Percentiles rank a stretch among this genome's conserved stretches.
phyloP scores from a whole-genome alignment of 768 basidiomycete genomes.

The Suillus tomentosus region DNA sequence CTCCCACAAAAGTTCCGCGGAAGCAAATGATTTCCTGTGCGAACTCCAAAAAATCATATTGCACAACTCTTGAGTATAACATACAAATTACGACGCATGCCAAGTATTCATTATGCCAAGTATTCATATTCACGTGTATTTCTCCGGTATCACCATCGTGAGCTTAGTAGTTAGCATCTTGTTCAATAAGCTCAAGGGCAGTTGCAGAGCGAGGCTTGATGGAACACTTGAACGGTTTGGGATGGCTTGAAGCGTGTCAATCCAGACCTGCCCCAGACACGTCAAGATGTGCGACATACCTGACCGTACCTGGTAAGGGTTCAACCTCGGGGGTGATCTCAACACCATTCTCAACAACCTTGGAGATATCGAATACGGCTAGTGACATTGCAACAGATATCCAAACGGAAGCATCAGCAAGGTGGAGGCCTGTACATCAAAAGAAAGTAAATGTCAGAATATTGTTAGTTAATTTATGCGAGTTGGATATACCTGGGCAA shows the following conservation, averaged over 20 bases:
- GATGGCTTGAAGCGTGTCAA: not conserved
- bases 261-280: not conserved
- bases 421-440: conserved; percentile 43
- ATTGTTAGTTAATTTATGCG: not conserved
- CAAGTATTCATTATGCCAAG: too few relatives aligned
- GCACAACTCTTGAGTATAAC: too few relatives aligned
- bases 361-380: conserved; percentile 41
- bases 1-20: too few relatives aligned
- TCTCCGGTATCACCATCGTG: not conserved
- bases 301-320: conserved; percentile 40
- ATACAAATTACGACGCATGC: too few relatives aligned
- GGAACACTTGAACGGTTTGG: conserved; percentile 30
- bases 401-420: conserved; percentile 47
- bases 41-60: too few relatives aligned
- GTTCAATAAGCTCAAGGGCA: not conserved
- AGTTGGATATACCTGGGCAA: not conserved
- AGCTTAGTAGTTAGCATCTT: not conserved
- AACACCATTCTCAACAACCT: conserved; percentile 26
- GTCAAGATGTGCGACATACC: conserved; percentile 39
- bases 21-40: too few relatives aligned
- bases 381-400: conserved; percentile 39
- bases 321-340: conserved; percentile 46
- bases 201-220: not conserved
- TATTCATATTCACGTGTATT: not conserved
- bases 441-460: conserved; percentile 20